phyloP scores from a whole-genome alignment of 1,139 yeast genomes.

The Suhomyces anneliseae region DNA sequence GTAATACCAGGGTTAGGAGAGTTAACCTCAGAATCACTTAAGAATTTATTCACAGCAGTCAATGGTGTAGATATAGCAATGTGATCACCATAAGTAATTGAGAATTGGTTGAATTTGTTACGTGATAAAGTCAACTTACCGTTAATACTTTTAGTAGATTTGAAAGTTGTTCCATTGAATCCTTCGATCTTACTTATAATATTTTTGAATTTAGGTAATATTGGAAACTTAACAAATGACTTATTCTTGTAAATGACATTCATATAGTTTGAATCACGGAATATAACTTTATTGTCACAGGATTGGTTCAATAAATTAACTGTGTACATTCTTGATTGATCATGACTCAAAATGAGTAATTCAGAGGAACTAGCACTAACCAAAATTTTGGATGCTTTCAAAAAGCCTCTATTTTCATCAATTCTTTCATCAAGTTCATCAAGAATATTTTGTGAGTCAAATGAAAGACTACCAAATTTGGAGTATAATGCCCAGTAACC shows the following conservation, averaged over 20 bases:
- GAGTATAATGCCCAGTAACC: conserved; percentile 38
- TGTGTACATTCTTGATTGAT: conserved; percentile 20
- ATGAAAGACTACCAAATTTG: conserved; percentile 36
- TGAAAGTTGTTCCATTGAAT: conserved; percentile 19
- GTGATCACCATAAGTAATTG: conserved; percentile 17
- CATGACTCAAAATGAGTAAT: conserved; percentile 24
- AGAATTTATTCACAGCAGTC: conserved; percentile 4
- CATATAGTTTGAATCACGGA: conserved; percentile 31
- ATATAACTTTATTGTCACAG: conserved; percentile 18
- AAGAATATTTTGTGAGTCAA: conserved; percentile 22
- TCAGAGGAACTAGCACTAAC: conserved; percentile 30
- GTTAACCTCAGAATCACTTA: neutral
- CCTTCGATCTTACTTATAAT: conserved; percentile 24
- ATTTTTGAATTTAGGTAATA: conserved; percentile 32
- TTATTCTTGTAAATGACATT: conserved; percentile 24
- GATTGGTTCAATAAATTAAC: conserved; percentile 23
- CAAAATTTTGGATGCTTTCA: conserved; percentile 23
- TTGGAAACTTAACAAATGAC: conserved; percentile 29
- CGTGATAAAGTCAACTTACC: conserved; percentile 27
- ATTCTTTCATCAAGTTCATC: conserved; percentile 25
- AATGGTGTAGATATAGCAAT: conserved; percentile 41
- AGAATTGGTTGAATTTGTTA: conserved; percentile 29
- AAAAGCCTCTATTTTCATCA: conserved; percentile 21
- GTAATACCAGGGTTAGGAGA: neutral
- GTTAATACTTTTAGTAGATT: conserved; percentile 14